A percentile compares a stretch with the other conserved stretches of the same genome.
Conservation (phyloP, 306 rosid species). For the Pueraria montana region DNA sequence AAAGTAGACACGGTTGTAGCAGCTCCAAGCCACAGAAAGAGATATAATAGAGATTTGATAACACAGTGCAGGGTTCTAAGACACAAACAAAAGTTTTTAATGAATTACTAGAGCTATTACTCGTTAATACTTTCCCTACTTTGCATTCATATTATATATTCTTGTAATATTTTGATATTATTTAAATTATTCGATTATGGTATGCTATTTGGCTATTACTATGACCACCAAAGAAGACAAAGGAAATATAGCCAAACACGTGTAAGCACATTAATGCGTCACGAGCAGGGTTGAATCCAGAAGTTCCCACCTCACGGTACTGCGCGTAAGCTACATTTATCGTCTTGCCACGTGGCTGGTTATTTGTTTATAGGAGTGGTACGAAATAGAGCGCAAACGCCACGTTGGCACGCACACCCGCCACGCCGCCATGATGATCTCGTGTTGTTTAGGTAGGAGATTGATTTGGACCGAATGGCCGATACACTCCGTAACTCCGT, state of each 20-base stretch:
- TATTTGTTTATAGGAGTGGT: background rate
- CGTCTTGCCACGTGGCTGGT: background rate
- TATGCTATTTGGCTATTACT: background rate
- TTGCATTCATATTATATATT: background rate
- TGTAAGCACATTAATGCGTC: background rate
- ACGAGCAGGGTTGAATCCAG: background rate
- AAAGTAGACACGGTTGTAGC: background rate
- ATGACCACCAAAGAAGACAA: background rate
- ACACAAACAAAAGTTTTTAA: background rate
- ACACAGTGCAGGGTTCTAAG: background rate
- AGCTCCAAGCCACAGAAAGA: background rate
- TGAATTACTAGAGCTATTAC: background rate
- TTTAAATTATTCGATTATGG: background rate
- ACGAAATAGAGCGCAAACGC: background rate
- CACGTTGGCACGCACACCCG: background rate
- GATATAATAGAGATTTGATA: background rate
- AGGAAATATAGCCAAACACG: background rate
- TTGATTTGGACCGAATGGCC: background rate
- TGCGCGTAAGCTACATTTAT: background rate
- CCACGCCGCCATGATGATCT: background rate
- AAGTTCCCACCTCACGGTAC: background rate
- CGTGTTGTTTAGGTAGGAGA: background rate
- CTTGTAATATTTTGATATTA: background rate
- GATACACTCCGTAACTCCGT: background rate
- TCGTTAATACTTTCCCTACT: no score